These are phyloP conservation scores for Domatiomyces catenatus DNA, from an alignment of 2,329 filamentous ascomycete genomes.

Conservation along the genomic window DNA sequence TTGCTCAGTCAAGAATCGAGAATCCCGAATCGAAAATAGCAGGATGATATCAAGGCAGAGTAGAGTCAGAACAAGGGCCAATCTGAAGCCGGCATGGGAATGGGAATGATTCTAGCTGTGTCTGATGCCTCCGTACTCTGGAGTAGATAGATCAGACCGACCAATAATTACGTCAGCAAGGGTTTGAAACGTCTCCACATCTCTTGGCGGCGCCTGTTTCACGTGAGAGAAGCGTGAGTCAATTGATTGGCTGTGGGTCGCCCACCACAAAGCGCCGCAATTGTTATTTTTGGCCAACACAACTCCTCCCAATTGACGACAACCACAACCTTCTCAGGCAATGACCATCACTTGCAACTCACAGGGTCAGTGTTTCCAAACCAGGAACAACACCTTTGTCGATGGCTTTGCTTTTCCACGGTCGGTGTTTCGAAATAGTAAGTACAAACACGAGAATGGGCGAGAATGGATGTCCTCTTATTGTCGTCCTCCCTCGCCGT, in stretches of 20 bases:
- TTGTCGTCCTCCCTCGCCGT: neutral
- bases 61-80: no score
- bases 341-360: neutral
- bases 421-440: constrained; percentile 1
- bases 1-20: no score
- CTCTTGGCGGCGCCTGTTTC: neutral
- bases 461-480: no score
- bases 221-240: neutral
- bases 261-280: neutral
- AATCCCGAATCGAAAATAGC: no score
- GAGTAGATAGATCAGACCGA: no score
- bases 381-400: neutral
- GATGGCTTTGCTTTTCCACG: neutral
- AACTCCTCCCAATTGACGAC: neutral
- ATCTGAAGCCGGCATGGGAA: no score
- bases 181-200: neutral
- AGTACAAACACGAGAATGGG: neutral
- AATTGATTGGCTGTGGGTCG: neutral
- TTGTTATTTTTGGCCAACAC: neutral
- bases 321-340: neutral
- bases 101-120: no score
- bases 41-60: no score
- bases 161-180: neutral
- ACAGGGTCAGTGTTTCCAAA: neutral
- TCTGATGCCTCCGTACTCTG: no score